phyloP scores from a whole-genome alignment of 306 rosid genomes.

The Begonia peltatifolia region DNA sequence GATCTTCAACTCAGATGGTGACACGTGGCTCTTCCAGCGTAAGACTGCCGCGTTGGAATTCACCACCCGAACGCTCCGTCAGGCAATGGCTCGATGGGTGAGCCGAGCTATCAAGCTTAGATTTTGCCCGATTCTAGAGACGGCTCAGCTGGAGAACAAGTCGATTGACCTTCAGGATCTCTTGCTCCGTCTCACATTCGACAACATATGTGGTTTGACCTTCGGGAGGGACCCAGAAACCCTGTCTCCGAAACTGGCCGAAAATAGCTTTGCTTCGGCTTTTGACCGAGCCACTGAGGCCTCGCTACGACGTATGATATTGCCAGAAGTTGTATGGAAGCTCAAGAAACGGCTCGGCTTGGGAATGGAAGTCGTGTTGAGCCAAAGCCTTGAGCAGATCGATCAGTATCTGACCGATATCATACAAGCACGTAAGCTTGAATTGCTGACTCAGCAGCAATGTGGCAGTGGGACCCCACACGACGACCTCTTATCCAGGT shows the following conservation, averaged over 20 bases:
- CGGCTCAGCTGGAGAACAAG: conserved; percentile 22
- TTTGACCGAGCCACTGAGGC: conserved; percentile 44
- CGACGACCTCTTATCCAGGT: conserved; percentile 65
- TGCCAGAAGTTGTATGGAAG: conserved; percentile 34
- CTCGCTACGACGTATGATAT: conserved; percentile 28
- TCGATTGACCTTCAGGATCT: conserved; percentile 76
- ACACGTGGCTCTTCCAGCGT: conserved; percentile 85
- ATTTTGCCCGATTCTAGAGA: conserved; percentile 50
- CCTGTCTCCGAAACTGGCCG: conserved; percentile 21
- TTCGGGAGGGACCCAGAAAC: conserved; percentile 78
- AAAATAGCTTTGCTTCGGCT: conserved; percentile 31
- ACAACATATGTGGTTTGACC: conserved; percentile 82
- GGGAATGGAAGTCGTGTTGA: conserved; percentile 53
- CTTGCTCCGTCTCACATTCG: conserved; percentile 75
- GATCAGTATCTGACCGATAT: conserved; percentile 35
- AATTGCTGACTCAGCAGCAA: conserved; percentile 16
- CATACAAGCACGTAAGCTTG: conserved; percentile 48
- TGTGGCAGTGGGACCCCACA: conserved; percentile 18
- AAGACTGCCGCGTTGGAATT: conserved; percentile 86
- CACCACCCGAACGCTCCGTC: conserved; percentile 83
- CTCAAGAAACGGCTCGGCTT: conserved; percentile 36
- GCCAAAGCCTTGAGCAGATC: conserved; percentile 32
- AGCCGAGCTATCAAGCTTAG: conserved; percentile 64
- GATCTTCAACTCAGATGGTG: conserved; percentile 77
- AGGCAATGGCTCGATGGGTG: conserved; percentile 96